Base-by-base conservation (phyloP, 495 filamentous ascomycete species). In the Aspergillus incahuasiensis region DNA sequence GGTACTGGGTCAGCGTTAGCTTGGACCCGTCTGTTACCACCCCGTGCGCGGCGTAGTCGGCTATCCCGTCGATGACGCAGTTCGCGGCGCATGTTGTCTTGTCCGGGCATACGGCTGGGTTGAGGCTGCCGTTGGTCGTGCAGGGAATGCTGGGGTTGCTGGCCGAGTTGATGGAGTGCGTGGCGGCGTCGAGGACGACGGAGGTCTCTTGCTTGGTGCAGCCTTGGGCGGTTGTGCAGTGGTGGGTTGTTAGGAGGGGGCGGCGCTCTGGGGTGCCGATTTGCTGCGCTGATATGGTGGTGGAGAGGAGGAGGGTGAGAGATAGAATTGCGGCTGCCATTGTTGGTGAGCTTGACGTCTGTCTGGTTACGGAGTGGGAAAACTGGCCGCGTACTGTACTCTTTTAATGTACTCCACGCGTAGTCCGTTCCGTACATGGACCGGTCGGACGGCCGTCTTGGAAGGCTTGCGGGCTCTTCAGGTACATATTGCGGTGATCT, bases 151-250 rank as follows among this genome's bases (percentile, higher is more conserved):
- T 56, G 64, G 32, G 32, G 32, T 62, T 64, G 50, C 65, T 64
- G 21, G 61, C 56, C 54, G 73, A 59, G 65, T 84, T 76, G 52
- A 84, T 64, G 49, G 63, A 66, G 38, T 79, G 81, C 2, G 66
- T 67, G 16, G 64, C 59, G 8, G 68, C 67, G 52, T 78, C 74
- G 9, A 76, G 57, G 7, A 75, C 73, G 24, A 78, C 55, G 15
- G 68, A 68, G 9, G 72, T 76, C 8, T 68, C 63, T 40, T 75
- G 70, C 41, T 63, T 56, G 1, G 61, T 55, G 59, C 74, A 77
- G 35, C 74, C 74, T 3, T 58, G 45, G 16, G 53, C 45, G 5
- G 59, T 63, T 2, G 66, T 75, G 55, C 74, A 77, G 63, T 71
- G 72, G 62, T 63, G 73, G 20, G 74, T 76, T 22, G 61, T 55